Evolutionary conservation across 2,329 filamentous ascomycete species (phyloP), one percentile per base, ranked within the genome.

Genomic region (Beauveria varroae): DNA sequence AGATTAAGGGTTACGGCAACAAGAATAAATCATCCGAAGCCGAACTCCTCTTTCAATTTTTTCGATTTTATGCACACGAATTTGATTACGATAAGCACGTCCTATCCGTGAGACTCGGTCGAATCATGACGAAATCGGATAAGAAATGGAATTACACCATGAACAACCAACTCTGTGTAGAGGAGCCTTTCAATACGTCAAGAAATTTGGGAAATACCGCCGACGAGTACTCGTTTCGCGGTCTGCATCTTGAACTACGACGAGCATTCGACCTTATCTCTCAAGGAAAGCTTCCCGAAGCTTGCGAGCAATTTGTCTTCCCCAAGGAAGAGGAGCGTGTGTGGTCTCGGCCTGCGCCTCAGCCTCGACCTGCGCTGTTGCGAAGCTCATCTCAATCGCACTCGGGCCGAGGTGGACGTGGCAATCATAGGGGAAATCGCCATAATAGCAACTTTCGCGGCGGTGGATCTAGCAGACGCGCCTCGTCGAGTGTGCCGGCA

Each of bases 191-290:
- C 79, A 99, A 96, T 69, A 88, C 83, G 4, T 82, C 83, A 41
- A 86, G 95, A 47, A 99, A 99, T 72, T 80, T 99, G 51, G 95
- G 93, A 47, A 99, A 99, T 68, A 98, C 95, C 2, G 95, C 92
- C 9, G 95, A 99, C 71, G 93, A 96, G 71, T 96, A 90, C 49
- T 93, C 95, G 0, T 97, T 96, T 75, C 86, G 89, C 56, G 95
- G 95, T 1, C 83, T 99, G 34, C 95, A 99, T 72, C 75, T 91
- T 66, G 95, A 99, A 75, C 79, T 99, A 55, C 86, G 95, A 64
- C 84, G 92, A 66, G 95, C 95, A 1, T 98, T 96, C 71, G 89
- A 92, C 62, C 76, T 91, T 60, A 84, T 97, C 20, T 86, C 89
- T 1, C 83, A 89, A 57, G 90, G 86, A 24, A 91, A 95, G 67